Base-by-base conservation (phyloP, 1,284 basidiomycete genomes). In the Schizophyllum amplum region DNA sequence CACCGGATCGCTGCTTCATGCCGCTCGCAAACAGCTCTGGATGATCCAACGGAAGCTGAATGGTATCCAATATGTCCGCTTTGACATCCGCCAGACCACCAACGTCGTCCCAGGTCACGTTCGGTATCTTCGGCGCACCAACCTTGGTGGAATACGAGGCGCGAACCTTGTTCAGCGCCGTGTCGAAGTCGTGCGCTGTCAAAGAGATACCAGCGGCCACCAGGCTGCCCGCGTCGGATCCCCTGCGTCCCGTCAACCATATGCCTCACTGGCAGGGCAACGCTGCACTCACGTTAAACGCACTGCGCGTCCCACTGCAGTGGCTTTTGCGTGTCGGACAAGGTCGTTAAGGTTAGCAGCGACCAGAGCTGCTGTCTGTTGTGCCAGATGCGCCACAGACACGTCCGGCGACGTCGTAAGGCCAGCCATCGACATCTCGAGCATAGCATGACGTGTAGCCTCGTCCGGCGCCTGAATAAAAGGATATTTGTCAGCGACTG, bases 41-140 rank as follows among this genome's bases (percentile, higher is more conserved):
- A 67, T 93, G 86, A 59, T 98, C 92, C 24, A 99, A 75, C 0
- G 97, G 97, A 3, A 99, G 76, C 68, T 99, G 95, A 52, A 99
- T 92, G 17, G 96, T 99, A 66, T 99, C 96, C 62, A 99, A 76
- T 57, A 99, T 98, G 65, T 98, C 96, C 49, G 83, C 72, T 71
- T 98, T 99, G 58, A 98, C 93, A 60, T 80, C 75, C 1, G 85
- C 87, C 20, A 99, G 75, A 5, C 97, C 97, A 47, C 97, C 97
- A 15, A 99, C 90, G 68, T 99, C 97, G 71, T 98, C 94, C 97
- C 97, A 99, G 0, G 91, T 84, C 0, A 99, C 95, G 61, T 84
- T 92, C 1, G 97, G 97, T 54, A 99, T 99, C 66, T 92, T 95
- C 0, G 97, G 97, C 20, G 94, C 94, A 13, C 96, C 96, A 57